phyloP scores from a whole-genome alignment of 331 rosid species.

The Arachis monticola region DNA sequence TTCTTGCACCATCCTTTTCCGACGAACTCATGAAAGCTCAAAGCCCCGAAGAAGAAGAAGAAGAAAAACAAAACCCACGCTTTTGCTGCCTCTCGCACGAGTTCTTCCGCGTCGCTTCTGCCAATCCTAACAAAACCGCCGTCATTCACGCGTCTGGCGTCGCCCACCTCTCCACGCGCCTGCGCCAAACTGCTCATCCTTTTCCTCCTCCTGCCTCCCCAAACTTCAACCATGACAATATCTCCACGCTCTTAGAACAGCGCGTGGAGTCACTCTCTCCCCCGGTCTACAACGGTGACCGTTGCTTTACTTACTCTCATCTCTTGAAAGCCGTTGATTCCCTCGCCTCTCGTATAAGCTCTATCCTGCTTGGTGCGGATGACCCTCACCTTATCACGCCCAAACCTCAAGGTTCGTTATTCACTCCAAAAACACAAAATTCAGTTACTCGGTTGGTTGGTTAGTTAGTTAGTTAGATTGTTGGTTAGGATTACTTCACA shows the following conservation, averaged over 20 bases:
- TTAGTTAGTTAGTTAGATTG: not conserved
- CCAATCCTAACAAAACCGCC: slow-evolving; percentile 65
- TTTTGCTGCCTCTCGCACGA: slow-evolving; percentile 74
- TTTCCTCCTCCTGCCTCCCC: slow-evolving; percentile 9
- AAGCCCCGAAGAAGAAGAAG: not conserved
- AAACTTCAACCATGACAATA: slow-evolving; percentile 8
- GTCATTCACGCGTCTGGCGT: slow-evolving; percentile 70
- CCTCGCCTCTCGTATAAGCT: slow-evolving; percentile 68
- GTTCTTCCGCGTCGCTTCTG: slow-evolving; percentile 57
- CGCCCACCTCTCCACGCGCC: slow-evolving; percentile 44
- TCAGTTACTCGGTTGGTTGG: not conserved
- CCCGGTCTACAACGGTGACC: slow-evolving; percentile 57
- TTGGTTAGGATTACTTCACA: not conserved
- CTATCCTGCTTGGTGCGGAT: slow-evolving; percentile 43
- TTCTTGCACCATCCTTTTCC: not conserved
- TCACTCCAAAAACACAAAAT: not conserved
- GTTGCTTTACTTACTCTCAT: slow-evolving; percentile 66
- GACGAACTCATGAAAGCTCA: slow-evolving; percentile 30
- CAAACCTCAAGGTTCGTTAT: slow-evolving; percentile 46
- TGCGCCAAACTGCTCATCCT: slow-evolving; percentile 14
- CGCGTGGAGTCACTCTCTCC: slow-evolving; percentile 44
- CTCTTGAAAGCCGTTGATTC: slow-evolving; percentile 59
- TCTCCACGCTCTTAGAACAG: slow-evolving; percentile 39
- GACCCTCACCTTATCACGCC: slow-evolving; percentile 9
- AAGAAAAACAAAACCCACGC: not conserved